These are phyloP conservation scores for Phytopythium boreale DNA, from an alignment of 352 stramenopile genomes.

Conservation along the genomic window DNA sequence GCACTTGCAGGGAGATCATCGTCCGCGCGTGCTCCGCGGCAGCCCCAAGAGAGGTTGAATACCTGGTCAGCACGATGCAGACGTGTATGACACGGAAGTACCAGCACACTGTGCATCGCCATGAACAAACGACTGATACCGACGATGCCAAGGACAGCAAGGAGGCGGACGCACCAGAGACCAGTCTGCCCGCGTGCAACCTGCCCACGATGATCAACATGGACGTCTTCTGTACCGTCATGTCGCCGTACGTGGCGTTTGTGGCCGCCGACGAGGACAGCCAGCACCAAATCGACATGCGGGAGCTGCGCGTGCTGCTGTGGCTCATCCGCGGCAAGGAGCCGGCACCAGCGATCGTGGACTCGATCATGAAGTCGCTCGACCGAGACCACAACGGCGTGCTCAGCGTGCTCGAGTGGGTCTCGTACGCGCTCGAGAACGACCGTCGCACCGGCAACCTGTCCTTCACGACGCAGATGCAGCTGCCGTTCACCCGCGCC, in stretches of 20 bases:
- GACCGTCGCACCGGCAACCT: constrained; percentile 37
- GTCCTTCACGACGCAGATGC: constrained; percentile 45
- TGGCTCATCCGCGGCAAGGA: constrained; percentile 73
- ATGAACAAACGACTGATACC: not conserved
- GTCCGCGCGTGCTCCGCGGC: constrained; percentile 28
- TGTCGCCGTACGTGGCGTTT: constrained; percentile 60
- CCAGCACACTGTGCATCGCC: constrained; percentile 2
- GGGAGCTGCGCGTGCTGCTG: constrained; percentile 57
- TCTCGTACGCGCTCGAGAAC: constrained; percentile 57
- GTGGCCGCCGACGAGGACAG: constrained; percentile 58
- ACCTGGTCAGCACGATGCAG: constrained; percentile 51
- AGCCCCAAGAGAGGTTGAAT: constrained; percentile 30
- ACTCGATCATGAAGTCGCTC: constrained; percentile 61
- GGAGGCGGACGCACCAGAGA: not conserved
- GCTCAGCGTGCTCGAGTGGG: constrained; percentile 63
- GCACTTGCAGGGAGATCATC: constrained; percentile 42
- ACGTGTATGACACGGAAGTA: constrained; percentile 13
- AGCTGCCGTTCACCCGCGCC: constrained; percentile 50
- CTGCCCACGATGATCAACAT: constrained; percentile 31
- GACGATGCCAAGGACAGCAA: not conserved
- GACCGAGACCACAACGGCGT: constrained; percentile 44
- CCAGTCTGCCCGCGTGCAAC: not conserved
- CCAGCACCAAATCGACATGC: constrained; percentile 47
- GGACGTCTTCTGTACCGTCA: constrained; percentile 58
- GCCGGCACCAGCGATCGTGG: constrained; percentile 27